Conservation (phyloP, 441 rosid genomes). For the Populus trichocarpa region DNA sequence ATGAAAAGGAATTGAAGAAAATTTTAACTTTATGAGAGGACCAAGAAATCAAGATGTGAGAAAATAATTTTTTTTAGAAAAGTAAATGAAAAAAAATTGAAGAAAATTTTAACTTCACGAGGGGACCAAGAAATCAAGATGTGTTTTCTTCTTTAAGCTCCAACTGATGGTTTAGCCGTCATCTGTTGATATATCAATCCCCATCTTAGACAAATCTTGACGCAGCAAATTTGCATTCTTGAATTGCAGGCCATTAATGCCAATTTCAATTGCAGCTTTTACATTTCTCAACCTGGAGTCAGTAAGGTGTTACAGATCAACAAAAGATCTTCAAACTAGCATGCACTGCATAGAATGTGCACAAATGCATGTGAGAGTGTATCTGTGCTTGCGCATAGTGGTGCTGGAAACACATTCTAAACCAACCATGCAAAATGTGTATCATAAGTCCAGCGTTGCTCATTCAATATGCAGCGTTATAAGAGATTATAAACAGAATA, state of each 20-base stretch:
- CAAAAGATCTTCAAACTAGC: not conserved
- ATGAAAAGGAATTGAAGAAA: not conserved
- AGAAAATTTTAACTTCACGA: not conserved
- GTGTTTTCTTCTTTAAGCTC: not conserved
- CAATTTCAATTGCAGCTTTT: constrained; percentile 68
- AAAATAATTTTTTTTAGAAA: no score
- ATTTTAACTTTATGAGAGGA: not conserved
- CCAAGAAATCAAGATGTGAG: not conserved
- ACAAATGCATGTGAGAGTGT: not conserved
- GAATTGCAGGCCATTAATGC: constrained; percentile 70
- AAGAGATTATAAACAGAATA: not conserved
- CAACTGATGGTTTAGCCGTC: constrained; percentile 3
- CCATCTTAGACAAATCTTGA: constrained; percentile 47
- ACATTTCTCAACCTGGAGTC: constrained; percentile 63
- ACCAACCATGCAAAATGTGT: no score
- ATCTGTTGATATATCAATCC: constrained; percentile 39
- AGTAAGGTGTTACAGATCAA: not conserved
- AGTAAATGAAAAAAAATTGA: not conserved
- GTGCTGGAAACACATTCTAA: no score
- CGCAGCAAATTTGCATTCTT: constrained; percentile 48
- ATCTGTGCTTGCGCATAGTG: not conserved
- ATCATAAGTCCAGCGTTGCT: no score
- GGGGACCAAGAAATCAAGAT: not conserved
- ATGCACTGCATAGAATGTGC: not conserved
- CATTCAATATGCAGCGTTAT: no score